Percentiles rank a stretch among this genome's conserved stretches.
Conservation (phyloP, 148 eudicot species). For the Limonium bicolor region DNA sequence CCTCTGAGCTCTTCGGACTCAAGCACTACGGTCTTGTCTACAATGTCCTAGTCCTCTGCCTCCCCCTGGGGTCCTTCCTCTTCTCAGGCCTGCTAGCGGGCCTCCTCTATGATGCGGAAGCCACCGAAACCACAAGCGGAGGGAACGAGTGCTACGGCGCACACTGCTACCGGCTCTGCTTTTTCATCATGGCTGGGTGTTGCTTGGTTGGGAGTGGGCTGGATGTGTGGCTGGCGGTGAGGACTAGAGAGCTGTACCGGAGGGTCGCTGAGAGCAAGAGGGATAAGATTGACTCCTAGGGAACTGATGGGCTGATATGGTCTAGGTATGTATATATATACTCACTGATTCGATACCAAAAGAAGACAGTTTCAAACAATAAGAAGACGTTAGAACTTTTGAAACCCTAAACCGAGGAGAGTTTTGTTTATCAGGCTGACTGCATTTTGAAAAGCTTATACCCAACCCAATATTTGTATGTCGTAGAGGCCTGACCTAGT, state of each 20-base stretch:
- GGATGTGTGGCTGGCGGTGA: constrained; percentile 33
- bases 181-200: constrained; percentile 54
- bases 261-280: constrained; percentile 36
- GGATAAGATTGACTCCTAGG: constrained; percentile 10
- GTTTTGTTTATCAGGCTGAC: no score
- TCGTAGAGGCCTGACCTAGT: no score
- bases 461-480: no score
- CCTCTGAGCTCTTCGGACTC: constrained; percentile 89
- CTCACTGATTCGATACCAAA: no score
- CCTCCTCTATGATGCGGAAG: constrained; percentile 59
- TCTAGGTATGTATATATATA: no score
- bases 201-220: constrained; percentile 54
- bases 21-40: constrained; percentile 87
- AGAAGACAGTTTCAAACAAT: no score
- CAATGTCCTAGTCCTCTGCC: constrained; percentile 71
- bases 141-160: constrained; percentile 73
- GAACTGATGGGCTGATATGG: no score
- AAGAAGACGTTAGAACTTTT: no score
- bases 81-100: constrained; percentile 96
- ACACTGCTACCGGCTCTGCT: constrained; percentile 67
- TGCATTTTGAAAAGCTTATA: no score
- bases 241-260: constrained; percentile 41
- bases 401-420: no score
- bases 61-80: constrained; percentile 89
- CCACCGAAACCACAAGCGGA: constrained; percentile 53